phyloP scores from a whole-genome alignment of 2,329 filamentous ascomycete species.

The Penicillium sp. region DNA sequence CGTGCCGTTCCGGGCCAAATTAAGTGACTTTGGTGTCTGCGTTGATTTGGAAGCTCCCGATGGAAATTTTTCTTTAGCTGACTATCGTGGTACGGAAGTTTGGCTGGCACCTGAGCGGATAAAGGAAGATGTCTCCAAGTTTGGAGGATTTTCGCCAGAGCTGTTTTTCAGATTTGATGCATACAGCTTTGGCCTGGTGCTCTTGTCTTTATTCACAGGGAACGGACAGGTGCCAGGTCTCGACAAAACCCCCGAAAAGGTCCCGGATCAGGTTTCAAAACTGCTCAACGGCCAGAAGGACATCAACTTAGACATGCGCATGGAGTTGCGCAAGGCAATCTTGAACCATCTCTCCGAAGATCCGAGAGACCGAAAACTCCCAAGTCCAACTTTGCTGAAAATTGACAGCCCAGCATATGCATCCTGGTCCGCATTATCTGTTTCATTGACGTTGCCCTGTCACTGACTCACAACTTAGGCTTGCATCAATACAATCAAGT shows the following conservation, averaged over 20 bases:
- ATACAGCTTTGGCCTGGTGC: slow-evolving; percentile 32
- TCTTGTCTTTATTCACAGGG: slow-evolving; percentile 31
- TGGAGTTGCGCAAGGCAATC: slow-evolving; percentile 25
- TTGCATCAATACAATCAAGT: slow-evolving; percentile 24
- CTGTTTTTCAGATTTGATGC: slow-evolving; percentile 35
- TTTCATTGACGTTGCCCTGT: background rate
- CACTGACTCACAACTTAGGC: slow-evolving; percentile 17
- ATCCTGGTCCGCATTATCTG: slow-evolving; percentile 26
- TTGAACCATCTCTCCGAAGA: slow-evolving; percentile 28
- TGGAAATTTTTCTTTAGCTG: slow-evolving; percentile 24
- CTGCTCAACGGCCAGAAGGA: slow-evolving; percentile 21
- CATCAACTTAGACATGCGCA: slow-evolving; percentile 25
- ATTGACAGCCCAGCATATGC: slow-evolving; percentile 24
- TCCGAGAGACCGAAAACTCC: slow-evolving; percentile 27
- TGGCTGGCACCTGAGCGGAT: slow-evolving; percentile 31
- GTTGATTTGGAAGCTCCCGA: slow-evolving; percentile 31
- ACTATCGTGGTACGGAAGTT: slow-evolving; percentile 32
- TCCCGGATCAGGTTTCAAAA: slow-evolving; percentile 17
- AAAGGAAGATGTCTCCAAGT: slow-evolving; percentile 14
- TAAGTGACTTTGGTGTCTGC: slow-evolving; percentile 38
- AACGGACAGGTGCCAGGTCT: slow-evolving; percentile 21
- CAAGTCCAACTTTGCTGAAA: slow-evolving; percentile 27
- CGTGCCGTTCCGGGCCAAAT: slow-evolving; percentile 32
- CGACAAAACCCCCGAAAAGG: slow-evolving; percentile 14
- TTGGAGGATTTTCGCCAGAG: slow-evolving; percentile 25